A percentile compares a stretch with the other conserved stretches of the same genome.
Conservation (phyloP, 768 basidiomycete species). For the Phanerochaete carnosa region DNA sequence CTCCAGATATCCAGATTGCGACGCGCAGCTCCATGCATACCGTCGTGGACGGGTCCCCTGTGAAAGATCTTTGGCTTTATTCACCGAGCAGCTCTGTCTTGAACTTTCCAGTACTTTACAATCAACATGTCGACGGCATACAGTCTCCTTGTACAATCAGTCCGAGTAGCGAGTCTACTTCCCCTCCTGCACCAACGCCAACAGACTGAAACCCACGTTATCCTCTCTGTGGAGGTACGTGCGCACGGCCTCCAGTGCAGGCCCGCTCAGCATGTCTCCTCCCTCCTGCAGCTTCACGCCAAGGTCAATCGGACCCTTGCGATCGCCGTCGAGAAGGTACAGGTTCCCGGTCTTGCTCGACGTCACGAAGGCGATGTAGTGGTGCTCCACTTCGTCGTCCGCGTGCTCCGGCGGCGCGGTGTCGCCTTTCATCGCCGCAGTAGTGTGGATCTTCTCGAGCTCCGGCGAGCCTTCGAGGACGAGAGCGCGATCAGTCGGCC, state of each 20-base stretch:
- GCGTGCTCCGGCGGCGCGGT: slow-evolving; percentile 1
- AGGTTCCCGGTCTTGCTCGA: slow-evolving; percentile 6
- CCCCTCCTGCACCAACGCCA: background rate
- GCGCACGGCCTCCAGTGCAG: background rate
- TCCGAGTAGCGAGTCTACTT: background rate
- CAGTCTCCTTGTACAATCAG: background rate
- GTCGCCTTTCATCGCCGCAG: slow-evolving; percentile 7
- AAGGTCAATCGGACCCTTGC: slow-evolving; percentile 9
- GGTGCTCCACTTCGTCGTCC: slow-evolving; percentile 3
- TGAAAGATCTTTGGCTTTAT: too few relatives aligned
- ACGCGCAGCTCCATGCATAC: too few relatives aligned
- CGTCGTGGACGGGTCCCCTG: too few relatives aligned
- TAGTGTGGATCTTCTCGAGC: slow-evolving; percentile 10
- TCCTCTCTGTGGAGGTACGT: slow-evolving; percentile 1
- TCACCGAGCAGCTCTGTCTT: too few relatives aligned
- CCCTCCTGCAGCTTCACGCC: slow-evolving; percentile 2
- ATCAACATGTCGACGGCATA: background rate
- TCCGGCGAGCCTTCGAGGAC: slow-evolving; percentile 5
- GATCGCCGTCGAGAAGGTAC: slow-evolving; percentile 8
- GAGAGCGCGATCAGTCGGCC: slow-evolving; percentile 5
- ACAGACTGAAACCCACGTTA: slow-evolving; percentile 1
- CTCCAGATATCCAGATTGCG: too few relatives aligned
- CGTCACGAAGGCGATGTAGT: slow-evolving; percentile 9
- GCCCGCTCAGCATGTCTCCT: slow-evolving; percentile 9
- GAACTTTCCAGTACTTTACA: too few relatives aligned